Evolutionary conservation across 805 yeast species (phyloP).

Genomic region (Saturnispora kantuleensis): DNA sequence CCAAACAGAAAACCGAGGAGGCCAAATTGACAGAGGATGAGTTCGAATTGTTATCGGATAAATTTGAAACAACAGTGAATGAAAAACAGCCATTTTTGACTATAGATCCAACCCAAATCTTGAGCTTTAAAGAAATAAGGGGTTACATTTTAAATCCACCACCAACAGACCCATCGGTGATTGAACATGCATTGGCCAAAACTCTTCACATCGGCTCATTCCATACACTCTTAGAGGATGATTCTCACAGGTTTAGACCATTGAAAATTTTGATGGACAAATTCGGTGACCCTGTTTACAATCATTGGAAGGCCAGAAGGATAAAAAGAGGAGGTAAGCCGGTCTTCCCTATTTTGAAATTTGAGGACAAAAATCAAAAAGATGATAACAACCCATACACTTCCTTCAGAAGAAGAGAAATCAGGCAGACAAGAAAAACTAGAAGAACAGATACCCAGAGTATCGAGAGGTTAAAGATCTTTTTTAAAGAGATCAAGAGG

Average conservation of each 20-base stretch:
- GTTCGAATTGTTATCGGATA: conserved; percentile 68
- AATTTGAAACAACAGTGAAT: conserved; percentile 62
- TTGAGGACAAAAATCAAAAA: conserved; percentile 71
- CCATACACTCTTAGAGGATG: conserved; percentile 49
- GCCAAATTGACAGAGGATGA: conserved; percentile 61
- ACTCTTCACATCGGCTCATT: conserved; percentile 48
- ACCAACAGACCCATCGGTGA: conserved; percentile 41
- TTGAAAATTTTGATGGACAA: conserved; percentile 38
- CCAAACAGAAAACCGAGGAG: conserved; percentile 22
- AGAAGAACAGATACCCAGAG: conserved; percentile 89
- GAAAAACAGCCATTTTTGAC: conserved; percentile 82
- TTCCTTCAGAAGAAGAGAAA: conserved; percentile 91
- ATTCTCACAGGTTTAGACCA: conserved; percentile 34
- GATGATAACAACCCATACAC: conserved; percentile 93
- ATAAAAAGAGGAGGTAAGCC: conserved; percentile 58
- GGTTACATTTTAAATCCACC: conserved; percentile 36
- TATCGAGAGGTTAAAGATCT: conserved; percentile 65
- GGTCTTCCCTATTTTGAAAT: conserved; percentile 65
- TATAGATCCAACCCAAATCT: conserved; percentile 64
- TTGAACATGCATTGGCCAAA: conserved; percentile 47
- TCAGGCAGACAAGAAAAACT: conserved; percentile 91
- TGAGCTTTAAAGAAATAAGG: conserved; percentile 60
- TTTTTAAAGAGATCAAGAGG: conserved; percentile 67
- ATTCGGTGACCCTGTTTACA: conserved; percentile 62
- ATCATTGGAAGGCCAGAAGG: conserved; percentile 74